Evolutionary conservation across 2,329 filamentous ascomycete genomes (phyloP), one percentile per base, ranked within the genome.

Genomic region (Metarhizium robertsii): DNA sequence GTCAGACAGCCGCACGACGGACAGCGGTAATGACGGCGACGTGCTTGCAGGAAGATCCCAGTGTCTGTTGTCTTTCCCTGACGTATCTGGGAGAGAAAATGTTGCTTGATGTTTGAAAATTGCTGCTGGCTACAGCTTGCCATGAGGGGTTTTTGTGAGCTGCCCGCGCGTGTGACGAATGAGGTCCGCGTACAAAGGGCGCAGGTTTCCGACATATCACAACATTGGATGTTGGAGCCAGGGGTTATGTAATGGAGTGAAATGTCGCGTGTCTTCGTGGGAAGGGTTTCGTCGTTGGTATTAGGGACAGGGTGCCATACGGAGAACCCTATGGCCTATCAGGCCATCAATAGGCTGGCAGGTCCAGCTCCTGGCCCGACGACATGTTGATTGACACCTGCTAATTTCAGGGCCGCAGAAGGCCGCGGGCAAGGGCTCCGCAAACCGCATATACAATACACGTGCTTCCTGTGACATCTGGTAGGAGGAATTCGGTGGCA

Each of bases 191-290:
- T 20, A n/a, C 46, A 29, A 34, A 46, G 14, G 32, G 18, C 30
- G 43, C 14, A 20, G 38, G 32, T 43, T 36, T 36, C 46, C 38
- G 55, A 50, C 42, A 50, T 42, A 20, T 40, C 34, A 50, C 50
- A 18, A 48, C 45, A 50, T 29, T 20, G 29, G 32, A 50, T 32
- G 45, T 16, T 45, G 43, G 42, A 38, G 20, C 40, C 45, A 29
- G 50, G 54, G 40, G 40, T 32, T 45, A 42, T 29, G 30, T 45
- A 6, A 20, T 40, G 48, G 29, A 29, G 20, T 48, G 8, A 38
- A 20, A 52, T 52, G 34, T 48, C 53, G 53, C 48, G 42, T 30
- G 38, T 55, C 48, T 55, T 47, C 32, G 38, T 50, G 14, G 40
- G 38, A 38, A 49, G 20, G 47, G 47, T 49, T 49, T 49, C 25